phyloP scores from a whole-genome alignment of 1,284 basidiomycete genomes.

The Apiotrichum siamense region DNA sequence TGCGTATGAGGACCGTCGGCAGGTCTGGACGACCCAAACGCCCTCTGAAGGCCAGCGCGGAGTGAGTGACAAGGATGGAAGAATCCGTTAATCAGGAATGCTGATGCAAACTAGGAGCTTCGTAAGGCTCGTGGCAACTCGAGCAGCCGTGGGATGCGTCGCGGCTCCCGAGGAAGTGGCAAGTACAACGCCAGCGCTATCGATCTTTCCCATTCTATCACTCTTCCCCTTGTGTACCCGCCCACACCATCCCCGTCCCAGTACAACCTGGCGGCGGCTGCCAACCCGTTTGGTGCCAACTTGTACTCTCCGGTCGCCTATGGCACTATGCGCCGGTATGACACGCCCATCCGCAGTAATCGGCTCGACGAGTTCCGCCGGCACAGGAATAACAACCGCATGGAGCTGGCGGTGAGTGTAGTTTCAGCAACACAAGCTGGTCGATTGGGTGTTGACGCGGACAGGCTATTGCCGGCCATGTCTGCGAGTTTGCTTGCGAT shows the following conservation, averaged over 20 bases:
- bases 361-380: slow-evolving; percentile 78
- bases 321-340: neutral
- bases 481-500: slow-evolving; percentile 90
- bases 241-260: neutral
- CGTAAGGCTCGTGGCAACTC: neutral
- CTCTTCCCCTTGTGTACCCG: neutral
- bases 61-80: neutral
- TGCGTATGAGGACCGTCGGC: slow-evolving; percentile 1
- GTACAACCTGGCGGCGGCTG: neutral
- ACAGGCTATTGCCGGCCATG: slow-evolving; percentile 70
- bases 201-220: neutral
- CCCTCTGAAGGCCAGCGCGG: slow-evolving; percentile 1
- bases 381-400: slow-evolving; percentile 63
- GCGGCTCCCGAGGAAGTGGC: neutral
- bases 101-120: neutral
- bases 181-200: neutral
- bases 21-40: slow-evolving; percentile 1
- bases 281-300: neutral
- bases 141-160: neutral
- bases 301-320: neutral
- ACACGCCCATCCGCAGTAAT: slow-evolving; percentile 53
- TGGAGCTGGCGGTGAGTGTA: slow-evolving; percentile 65
- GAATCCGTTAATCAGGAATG: too few species aligned
- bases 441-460: neutral
- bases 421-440: neutral